phyloP scores from a whole-genome alignment of 106 monocot species.

The Phalaenopsis equestris region DNA sequence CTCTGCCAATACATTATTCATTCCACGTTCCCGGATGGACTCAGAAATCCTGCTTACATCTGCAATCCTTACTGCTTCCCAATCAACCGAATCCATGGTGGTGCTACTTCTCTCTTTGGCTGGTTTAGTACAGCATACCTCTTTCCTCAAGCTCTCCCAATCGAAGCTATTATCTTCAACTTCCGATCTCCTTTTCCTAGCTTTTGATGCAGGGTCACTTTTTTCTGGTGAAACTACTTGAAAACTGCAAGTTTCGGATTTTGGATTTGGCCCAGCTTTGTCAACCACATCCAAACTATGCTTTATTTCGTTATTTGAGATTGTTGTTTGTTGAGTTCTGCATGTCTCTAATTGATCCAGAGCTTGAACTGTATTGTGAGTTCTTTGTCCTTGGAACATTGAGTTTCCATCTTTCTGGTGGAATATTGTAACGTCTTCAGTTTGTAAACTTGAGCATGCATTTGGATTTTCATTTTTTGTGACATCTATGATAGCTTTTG shows the following conservation, averaged over 20 bases:
- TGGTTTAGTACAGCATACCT: constrained; percentile 9
- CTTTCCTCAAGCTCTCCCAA: constrained; percentile 65
- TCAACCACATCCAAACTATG: background rate
- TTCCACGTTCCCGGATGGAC: constrained; percentile 68
- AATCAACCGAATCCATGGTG: constrained; percentile 63
- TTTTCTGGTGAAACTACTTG: constrained; percentile 21
- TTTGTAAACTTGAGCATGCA: background rate
- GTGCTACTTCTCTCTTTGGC: constrained; percentile 32
- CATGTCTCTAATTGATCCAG: background rate
- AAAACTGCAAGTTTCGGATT: constrained; percentile 12
- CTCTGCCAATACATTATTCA: constrained; percentile 87
- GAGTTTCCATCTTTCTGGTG: constrained; percentile 10
- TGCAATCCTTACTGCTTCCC: constrained; percentile 59
- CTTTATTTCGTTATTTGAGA: background rate
- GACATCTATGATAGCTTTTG: background rate
- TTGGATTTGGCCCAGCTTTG: constrained; percentile 12
- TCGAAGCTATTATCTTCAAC: constrained; percentile 30
- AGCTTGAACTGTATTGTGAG: constrained; percentile 1
- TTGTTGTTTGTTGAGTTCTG: constrained; percentile 7
- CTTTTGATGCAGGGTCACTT: constrained; percentile 7
- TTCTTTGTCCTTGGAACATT: constrained; percentile 3
- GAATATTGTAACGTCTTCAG: background rate
- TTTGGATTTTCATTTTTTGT: constrained; percentile 6
- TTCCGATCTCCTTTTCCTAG: constrained; percentile 20
- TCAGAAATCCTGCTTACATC: constrained; percentile 56